A percentile compares a stretch with the other conserved stretches of the same genome.
These are phyloP conservation scores for Peniophora sp. DNA, from an alignment of 1,284 basidiomycete genomes.

Conservation along the genomic window DNA sequence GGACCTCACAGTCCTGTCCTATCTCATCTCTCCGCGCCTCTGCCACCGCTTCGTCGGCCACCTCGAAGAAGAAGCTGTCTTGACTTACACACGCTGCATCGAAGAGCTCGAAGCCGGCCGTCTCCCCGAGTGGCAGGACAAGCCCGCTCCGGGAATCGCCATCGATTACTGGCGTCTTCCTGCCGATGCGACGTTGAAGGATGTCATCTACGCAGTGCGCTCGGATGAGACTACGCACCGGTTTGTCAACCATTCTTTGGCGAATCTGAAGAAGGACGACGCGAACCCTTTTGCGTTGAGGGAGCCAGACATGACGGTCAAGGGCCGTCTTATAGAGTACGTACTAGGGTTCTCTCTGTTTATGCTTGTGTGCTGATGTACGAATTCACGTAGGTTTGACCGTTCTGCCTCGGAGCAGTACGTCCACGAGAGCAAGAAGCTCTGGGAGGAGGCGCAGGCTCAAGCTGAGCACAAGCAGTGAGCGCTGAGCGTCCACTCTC, in stretches of 20 bases:
- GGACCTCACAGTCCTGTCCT: conserved; percentile 55
- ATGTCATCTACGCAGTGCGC: conserved; percentile 85
- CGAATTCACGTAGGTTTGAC: conserved; percentile 5
- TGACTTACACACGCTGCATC: conserved; percentile 81
- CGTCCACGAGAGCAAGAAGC: conserved; percentile 7
- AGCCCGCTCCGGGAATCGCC: conserved; percentile 81
- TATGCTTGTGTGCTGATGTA: no score
- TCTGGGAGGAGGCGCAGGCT: conserved; percentile 5
- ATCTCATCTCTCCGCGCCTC: conserved; percentile 73
- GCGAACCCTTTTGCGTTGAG: conserved; percentile 88
- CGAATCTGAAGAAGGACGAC: conserved; percentile 74
- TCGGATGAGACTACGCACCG: conserved; percentile 92
- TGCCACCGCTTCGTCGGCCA: conserved; percentile 95
- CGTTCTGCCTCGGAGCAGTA: conserved; percentile 10
- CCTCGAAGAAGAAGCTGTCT: conserved; percentile 91
- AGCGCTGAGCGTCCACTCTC: no score
- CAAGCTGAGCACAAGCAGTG: neutral
- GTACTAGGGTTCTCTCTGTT: conserved; percentile 18
- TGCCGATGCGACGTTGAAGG: conserved; percentile 69
- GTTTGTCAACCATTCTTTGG: conserved; percentile 89
- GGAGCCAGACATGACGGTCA: conserved; percentile 81
- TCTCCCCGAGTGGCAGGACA: conserved; percentile 77
- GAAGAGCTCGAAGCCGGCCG: conserved; percentile 79
- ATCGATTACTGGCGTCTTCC: conserved; percentile 91
- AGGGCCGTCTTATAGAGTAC: conserved; percentile 70